phyloP scores from a whole-genome alignment of 1,139 yeast species.

The Debaryomyces udenii region DNA sequence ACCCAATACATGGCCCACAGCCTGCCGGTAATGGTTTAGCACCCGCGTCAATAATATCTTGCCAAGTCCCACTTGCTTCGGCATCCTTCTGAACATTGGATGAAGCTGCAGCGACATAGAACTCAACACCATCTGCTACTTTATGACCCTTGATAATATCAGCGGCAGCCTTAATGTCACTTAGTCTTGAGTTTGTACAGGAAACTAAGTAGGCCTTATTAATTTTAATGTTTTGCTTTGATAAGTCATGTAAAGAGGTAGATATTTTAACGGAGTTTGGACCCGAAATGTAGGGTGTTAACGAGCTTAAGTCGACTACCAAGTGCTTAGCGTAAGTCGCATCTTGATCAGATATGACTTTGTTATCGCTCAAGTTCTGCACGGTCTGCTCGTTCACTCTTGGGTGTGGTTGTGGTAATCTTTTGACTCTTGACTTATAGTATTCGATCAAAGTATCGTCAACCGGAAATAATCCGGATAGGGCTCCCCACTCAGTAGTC shows the following conservation, averaged over 20 bases:
- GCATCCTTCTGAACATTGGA: constrained; percentile 92
- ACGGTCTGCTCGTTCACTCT: constrained; percentile 71
- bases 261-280: constrained; percentile 96
- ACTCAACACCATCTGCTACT: constrained; percentile 87
- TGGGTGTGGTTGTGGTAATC: constrained; percentile 81
- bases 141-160: constrained; percentile 77
- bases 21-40: constrained; percentile 97
- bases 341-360: constrained; percentile 64
- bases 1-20: constrained; percentile 98
- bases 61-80: constrained; percentile 89
- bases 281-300: constrained; percentile 92
- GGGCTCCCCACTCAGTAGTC: constrained; percentile 99
- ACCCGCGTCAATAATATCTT: constrained; percentile 85
- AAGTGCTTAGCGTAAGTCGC: constrained; percentile 88
- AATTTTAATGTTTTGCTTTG: constrained; percentile 71
- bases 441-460: constrained; percentile 76
- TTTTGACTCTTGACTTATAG: constrained; percentile 67
- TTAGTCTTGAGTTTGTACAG: constrained; percentile 91
- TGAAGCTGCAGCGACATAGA: constrained; percentile 97
- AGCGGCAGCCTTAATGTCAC: constrained; percentile 95
- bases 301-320: constrained; percentile 75
- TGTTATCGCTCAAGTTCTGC: constrained; percentile 46
- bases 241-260: constrained; percentile 72
- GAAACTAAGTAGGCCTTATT: constrained; percentile 97
- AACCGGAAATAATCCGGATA: constrained; percentile 94